phyloP scores from a whole-genome alignment of 805 yeast species.

The Candida ipomoeae region DNA sequence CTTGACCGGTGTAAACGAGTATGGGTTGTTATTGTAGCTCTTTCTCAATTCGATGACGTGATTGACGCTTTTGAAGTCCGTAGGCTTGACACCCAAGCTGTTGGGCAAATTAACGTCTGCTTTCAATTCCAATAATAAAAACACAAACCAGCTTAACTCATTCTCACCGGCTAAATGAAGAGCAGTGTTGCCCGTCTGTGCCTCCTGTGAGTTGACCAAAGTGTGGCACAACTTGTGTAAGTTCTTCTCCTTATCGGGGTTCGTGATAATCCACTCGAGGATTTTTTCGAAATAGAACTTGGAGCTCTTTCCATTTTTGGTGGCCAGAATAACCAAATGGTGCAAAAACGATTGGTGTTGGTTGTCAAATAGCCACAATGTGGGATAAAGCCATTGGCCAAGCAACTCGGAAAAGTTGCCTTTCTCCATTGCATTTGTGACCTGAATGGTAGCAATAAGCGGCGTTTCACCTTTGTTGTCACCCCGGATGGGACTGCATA shows the following conservation, averaged over 20 bases:
- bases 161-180: slow-evolving; percentile 40
- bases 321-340: slow-evolving; percentile 59
- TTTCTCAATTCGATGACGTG: slow-evolving; percentile 22
- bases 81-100: slow-evolving; percentile 80
- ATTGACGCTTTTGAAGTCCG: slow-evolving; percentile 74
- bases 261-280: slow-evolving; percentile 28
- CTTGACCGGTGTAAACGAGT: slow-evolving; percentile 7
- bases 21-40: slow-evolving; percentile 13
- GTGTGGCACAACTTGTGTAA: slow-evolving; percentile 15
- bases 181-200: slow-evolving; percentile 35
- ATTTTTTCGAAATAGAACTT: slow-evolving; percentile 34
- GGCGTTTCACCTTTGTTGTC: slow-evolving; percentile 34
- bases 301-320: slow-evolving; percentile 30
- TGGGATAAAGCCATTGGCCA: slow-evolving; percentile 63
- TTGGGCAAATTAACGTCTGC: slow-evolving; percentile 67
- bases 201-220: slow-evolving; percentile 32
- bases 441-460: slow-evolving; percentile 68
- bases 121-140: slow-evolving; percentile 29
- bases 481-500: slow-evolving; percentile 39
- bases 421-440: slow-evolving; percentile 76
- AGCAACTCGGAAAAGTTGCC: slow-evolving; percentile 69
- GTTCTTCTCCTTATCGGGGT: slow-evolving; percentile 18
- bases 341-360: slow-evolving; percentile 80
- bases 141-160: slow-evolving; percentile 37
- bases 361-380: slow-evolving; percentile 43